Base-by-base conservation (phyloP, 192 early-diverging fungal genomes). In the Jimgerdemannia flammicorona region DNA sequence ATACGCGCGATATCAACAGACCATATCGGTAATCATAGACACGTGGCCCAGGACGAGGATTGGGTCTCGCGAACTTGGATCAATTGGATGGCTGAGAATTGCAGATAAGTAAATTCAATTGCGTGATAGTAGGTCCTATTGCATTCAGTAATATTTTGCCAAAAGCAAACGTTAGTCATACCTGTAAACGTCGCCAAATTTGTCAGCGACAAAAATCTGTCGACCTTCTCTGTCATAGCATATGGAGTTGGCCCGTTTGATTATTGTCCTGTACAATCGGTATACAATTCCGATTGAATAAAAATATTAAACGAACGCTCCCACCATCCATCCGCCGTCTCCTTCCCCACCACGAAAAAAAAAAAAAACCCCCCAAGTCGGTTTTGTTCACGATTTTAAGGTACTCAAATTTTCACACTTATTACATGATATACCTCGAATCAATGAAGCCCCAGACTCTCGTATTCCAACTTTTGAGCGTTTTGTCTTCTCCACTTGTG, bases 121-220 rank as follows among this genome's bases (percentile, higher is more conserved):
- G 29, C 29, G 29, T 29, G 29, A 29, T 29, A 29, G 29, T 29
- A 29, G 29, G 29, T 29, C 29, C 29, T 29, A 29, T 29, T 29
- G 29, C 29, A 29, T 29, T 29, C 29, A 29, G 29, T 29, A 29
- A 29, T 29, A 29, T 29, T 29, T 29, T 29, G 19, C 14, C 39
- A 74, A 4, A 1, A 29, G 64, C 19, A 29, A 75, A 64, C 43
- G 39, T 42, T 3, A 66, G 7, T 29, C 65, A 71, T 85, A 93
- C 91, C 89, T 84, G 79, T 96, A 93, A 20, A 95, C 91, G 86
- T 99, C 98, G 6, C 98, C 98, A 86, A 96, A 97, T 81, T 98
- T 98, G 82, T 99, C 98, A 9, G 92, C 95, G 0, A 90, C 88
- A 10, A 97, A 49, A 67, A 99, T 77, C 65, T 86, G 54, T 11